Base-by-base conservation (phyloP, 2,329 filamentous ascomycete species). In the Cladophialophora chaetospira region DNA sequence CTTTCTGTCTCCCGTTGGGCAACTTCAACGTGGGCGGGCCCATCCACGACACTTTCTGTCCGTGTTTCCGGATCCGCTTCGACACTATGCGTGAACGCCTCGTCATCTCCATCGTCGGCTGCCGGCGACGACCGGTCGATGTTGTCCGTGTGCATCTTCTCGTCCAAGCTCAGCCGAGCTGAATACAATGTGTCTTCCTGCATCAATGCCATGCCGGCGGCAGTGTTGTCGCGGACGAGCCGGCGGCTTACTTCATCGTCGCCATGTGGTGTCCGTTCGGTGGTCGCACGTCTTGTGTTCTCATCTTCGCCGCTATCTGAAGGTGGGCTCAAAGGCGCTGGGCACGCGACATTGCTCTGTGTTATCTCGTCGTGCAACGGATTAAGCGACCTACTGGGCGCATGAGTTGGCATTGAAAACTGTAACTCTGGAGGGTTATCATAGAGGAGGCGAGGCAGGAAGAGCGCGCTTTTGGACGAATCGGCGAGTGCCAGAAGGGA, bases 381-480 rank as follows among this genome's bases (percentile, higher is more conserved):
- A 46, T 33, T 51, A 57, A 46, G 38, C 38, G 57, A 43, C 19
- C 53, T 42, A 62, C 49, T 44, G 42, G 56, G 56, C 54, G 60
- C 60, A 64, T 61, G 57, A 35, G 62, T 60, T 59, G 64, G 64
- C 64, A 66, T 66, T 63, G 58, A 62, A 64, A 29, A 25, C 36
- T 11, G 51, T 53, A 21, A 31, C 26, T 44, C 50, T 50, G 50
- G 35, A 31, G 45, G 52, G 52, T 50, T 64, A 64, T 63, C 63
- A 65, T 65, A 57, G 23, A 47, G 33, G 21, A 26, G 23, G 29
- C 19, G 50, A n/a, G 9, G 21, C 29, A 31, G 26, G 2, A 3
- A 38, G 19, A 25, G 19, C n/a, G 19, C 25, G 38, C 19, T 17
- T 15, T 10, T n/a, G 36, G 13, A 47, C 42, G 38, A 26, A 17